phyloP scores from a whole-genome alignment of 805 yeast genomes.

The Wickerhamiella domercqiae region DNA sequence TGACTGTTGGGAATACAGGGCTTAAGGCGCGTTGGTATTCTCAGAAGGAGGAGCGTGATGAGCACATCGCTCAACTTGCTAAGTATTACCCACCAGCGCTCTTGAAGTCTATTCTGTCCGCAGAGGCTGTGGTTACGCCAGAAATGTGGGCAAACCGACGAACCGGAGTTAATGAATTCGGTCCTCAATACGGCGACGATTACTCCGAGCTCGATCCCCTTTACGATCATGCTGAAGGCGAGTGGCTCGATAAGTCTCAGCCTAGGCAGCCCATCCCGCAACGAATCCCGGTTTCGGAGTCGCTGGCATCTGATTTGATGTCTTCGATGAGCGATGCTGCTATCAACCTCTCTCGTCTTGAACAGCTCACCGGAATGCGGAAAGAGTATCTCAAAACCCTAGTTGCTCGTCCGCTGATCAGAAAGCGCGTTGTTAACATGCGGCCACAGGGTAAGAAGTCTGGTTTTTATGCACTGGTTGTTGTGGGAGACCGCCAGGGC shows the following conservation, averaged over 20 bases:
- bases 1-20: no score
- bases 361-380: slow-evolving; percentile 22
- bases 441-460: slow-evolving; percentile 40
- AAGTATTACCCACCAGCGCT: slow-evolving; percentile 74
- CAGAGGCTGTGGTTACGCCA: slow-evolving; percentile 64
- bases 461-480: slow-evolving; percentile 66
- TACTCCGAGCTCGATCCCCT: slow-evolving; percentile 53
- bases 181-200: slow-evolving; percentile 61
- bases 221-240: slow-evolving; percentile 48
- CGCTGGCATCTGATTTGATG: slow-evolving; percentile 22
- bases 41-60: slow-evolving; percentile 11
- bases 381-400: slow-evolving; percentile 17
- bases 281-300: slow-evolving; percentile 34
- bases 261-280: slow-evolving; percentile 47
- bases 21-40: no score
- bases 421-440: slow-evolving; percentile 72
- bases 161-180: slow-evolving; percentile 36
- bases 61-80: slow-evolving; percentile 42
- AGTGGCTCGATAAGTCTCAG: slow-evolving; percentile 32
- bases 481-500: slow-evolving; percentile 87
- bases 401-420: slow-evolving; percentile 19
- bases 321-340: slow-evolving; percentile 17
- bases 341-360: slow-evolving; percentile 21
- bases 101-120: slow-evolving; percentile 63
- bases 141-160: slow-evolving; percentile 36